A percentile compares a stretch with the other conserved stretches of the same genome.
phyloP scores from a whole-genome alignment of 257 asterid genomes.

The Oldenlandia corymbosa region DNA sequence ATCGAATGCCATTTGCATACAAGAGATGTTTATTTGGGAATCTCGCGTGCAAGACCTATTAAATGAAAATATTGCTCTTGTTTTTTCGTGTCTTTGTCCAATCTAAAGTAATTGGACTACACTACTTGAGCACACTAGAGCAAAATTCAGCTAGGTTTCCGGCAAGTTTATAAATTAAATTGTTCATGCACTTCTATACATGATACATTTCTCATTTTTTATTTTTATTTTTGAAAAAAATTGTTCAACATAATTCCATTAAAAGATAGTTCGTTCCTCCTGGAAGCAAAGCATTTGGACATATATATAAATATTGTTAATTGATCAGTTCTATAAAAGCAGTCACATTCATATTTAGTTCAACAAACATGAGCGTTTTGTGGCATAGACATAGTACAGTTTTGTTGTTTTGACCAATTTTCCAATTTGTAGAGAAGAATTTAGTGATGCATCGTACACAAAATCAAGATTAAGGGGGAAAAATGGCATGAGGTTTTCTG shows the following conservation, averaged over 20 bases:
- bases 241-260: slow-evolving; percentile 31
- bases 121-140: neutral
- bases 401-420: too few relatives aligned
- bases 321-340: too few relatives aligned
- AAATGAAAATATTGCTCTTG: neutral
- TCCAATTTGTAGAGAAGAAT: too few relatives aligned
- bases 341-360: too few relatives aligned
- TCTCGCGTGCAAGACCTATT: neutral
- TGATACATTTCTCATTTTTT: too few relatives aligned
- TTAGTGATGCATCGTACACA: too few relatives aligned
- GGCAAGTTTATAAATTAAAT: slow-evolving; percentile 11
- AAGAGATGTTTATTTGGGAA: slow-evolving; percentile 2
- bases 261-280: slow-evolving; percentile 41
- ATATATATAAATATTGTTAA: neutral
- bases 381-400: too few relatives aligned
- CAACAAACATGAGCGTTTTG: too few relatives aligned
- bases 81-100: neutral
- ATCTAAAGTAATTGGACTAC: slow-evolving; percentile 7
- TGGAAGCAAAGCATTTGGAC: slow-evolving; percentile 7
- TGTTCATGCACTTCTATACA: too few relatives aligned
- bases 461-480: too few relatives aligned
- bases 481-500: neutral
- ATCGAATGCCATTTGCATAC: slow-evolving; percentile 5
- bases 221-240: too few relatives aligned
- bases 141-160: slow-evolving; percentile 1